Evolutionary conservation across 179 eudicot species (phyloP), one percentile per base, ranked within the genome.

Genomic region (Nepenthes alata): DNA sequence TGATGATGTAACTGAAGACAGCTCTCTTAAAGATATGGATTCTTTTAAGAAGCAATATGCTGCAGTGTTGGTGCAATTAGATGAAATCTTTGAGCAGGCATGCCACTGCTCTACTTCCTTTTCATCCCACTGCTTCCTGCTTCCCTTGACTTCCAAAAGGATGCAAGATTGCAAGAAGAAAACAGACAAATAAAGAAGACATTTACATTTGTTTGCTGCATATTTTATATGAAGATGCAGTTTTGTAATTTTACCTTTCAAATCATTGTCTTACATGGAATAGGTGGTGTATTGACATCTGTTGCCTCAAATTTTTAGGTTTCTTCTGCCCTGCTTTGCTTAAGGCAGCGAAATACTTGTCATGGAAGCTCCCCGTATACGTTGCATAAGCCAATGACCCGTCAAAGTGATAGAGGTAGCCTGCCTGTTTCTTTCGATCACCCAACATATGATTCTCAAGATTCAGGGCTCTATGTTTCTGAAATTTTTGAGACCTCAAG

Each of bases 41-140:
- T 70, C 85, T 41, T 93, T 93, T 65, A 90, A 85, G 79, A 87
- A 93, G 78, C 90, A 93, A 72, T 90, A 87, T 78, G 97, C 98
- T 53, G 95, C 95, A 45, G 84, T 90, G 58, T 78, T 93, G 51
- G 81, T 85, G 67, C 95, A 93, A 74, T 59, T 93, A 55, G 80
- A 83, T 68, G 91, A 83, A 69, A 84, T 77, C 55, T 85, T 83
- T 78, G 91, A 90, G 59, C 96, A 87, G 95, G 98, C 66, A 76
- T 63, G 74, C 62, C 35, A 35, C 53, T 66, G 6, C 37, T 63
- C 14, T 65, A 15, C 35, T 57, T 55, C 45, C n/a, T 6, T 11
- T 52, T 52, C 2, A 52, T 52, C 16, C n/a, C 2, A 2, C 2
- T 52, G 14, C 16, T 12, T 52, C 16, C 14, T 52, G 1, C 16